Evolutionary conservation across 106 monocot genomes (phyloP).

Genomic region (Dioscorea dumetorum): DNA sequence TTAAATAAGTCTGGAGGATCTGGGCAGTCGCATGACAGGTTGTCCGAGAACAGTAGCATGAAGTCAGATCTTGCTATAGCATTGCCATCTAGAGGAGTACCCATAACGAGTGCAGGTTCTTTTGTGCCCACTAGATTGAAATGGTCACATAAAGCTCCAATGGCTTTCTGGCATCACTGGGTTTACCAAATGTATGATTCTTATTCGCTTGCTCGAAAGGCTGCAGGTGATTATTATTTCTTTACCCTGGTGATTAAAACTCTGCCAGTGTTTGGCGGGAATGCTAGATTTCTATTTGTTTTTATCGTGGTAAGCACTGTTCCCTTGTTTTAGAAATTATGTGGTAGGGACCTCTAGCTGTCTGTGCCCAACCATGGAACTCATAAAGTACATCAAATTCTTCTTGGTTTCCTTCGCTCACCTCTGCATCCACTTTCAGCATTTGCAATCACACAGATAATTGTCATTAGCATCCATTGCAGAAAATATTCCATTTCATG

Average conservation of each 20-base stretch:
- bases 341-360: too few relatives aligned
- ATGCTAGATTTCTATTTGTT: too few relatives aligned
- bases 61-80: conserved; percentile 10
- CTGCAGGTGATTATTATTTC: conserved; percentile 60
- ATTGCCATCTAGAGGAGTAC: conserved; percentile 18
- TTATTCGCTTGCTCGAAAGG: conserved; percentile 74
- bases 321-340: too few relatives aligned
- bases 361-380: too few relatives aligned
- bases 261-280: too few relatives aligned
- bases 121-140: conserved; percentile 1
- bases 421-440: too few relatives aligned
- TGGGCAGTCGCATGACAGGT: conserved; percentile 7
- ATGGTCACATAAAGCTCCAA: conserved; percentile 32
- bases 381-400: too few relatives aligned
- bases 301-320: too few relatives aligned
- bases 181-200: conserved; percentile 90
- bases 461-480: too few relatives aligned
- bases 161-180: conserved; percentile 92
- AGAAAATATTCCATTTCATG: too few relatives aligned
- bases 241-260: background rate
- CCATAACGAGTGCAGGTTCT: background rate
- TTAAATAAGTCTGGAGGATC: conserved; percentile 9
- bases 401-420: too few relatives aligned
- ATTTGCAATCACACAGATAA: too few relatives aligned
- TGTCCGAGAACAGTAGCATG: conserved; percentile 11